A percentile compares a stretch with the other conserved stretches of the same genome.
Conservation (phyloP, 495 filamentous ascomycete genomes). For the Penicillium daleae region DNA sequence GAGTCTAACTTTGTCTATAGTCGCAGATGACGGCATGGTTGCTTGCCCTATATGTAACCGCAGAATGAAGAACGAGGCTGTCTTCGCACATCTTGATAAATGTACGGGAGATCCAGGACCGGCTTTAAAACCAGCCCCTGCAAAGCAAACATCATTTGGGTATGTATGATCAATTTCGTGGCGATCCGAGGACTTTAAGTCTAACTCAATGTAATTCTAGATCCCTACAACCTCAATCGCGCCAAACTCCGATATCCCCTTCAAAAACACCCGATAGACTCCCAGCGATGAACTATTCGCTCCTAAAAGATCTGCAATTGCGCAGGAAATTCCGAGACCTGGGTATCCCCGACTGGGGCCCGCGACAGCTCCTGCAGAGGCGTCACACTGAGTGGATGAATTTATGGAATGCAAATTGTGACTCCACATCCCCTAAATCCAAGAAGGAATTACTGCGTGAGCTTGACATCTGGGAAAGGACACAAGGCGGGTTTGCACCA, state of each 20-base stretch:
- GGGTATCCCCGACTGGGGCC: conserved; percentile 75
- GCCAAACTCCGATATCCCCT: conserved; percentile 13
- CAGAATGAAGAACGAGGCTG: conserved; percentile 74
- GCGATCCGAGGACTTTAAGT: background rate
- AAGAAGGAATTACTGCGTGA: conserved; percentile 75
- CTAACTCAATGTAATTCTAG: conserved; percentile 25
- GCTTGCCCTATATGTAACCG: conserved; percentile 79
- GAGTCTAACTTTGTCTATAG: conserved; percentile 31
- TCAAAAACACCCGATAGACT: conserved; percentile 60
- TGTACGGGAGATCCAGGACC: conserved; percentile 35
- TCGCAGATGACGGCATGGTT: conserved; percentile 72
- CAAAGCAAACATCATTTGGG: conserved; percentile 35
- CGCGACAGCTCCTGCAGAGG: conserved; percentile 67
- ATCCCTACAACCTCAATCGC: conserved; percentile 28
- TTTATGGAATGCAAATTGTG: conserved; percentile 95
- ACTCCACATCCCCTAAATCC: conserved; percentile 70
- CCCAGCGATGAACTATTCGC: conserved; percentile 76
- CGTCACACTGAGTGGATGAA: conserved; percentile 94
- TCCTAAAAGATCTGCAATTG: conserved; percentile 75
- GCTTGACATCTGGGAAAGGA: conserved; percentile 82
- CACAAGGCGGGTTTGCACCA: conserved; percentile 54
- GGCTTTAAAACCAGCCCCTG: conserved; percentile 16
- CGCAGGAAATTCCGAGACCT: conserved; percentile 80
- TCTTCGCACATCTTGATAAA: conserved; percentile 79
- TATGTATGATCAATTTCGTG: conserved; percentile 20